Percentiles rank a stretch among this genome's conserved stretches.
Conservation (phyloP, 2,329 filamentous ascomycete species). For the Domatiomyces globalis region DNA sequence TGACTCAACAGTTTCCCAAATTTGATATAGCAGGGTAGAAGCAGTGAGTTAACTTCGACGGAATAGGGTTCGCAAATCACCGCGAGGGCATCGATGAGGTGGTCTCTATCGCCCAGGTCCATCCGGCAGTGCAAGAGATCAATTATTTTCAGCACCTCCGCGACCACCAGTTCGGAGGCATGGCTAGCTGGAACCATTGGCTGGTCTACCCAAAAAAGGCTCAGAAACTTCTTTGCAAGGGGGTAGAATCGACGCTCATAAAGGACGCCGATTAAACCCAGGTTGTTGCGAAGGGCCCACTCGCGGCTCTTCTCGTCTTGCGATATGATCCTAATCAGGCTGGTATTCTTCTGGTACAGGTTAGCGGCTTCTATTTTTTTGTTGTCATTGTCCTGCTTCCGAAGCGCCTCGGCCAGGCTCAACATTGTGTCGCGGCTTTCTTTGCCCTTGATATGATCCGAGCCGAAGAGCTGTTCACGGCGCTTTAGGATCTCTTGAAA, state of each 20-base stretch:
- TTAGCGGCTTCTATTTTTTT: not conserved
- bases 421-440: not conserved
- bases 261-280: not conserved
- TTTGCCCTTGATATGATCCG: not conserved
- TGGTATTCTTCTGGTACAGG: not conserved
- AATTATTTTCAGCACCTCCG: not conserved
- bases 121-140: not conserved
- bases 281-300: not conserved
- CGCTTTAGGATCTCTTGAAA: not conserved
- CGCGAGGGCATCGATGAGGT: not conserved
- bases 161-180: not conserved
- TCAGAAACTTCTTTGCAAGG: not conserved
- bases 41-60: not conserved
- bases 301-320: not conserved
- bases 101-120: not conserved
- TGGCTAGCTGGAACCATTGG: not conserved
- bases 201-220: not conserved
- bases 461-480: not conserved
- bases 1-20: not conserved
- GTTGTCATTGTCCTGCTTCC: not conserved
- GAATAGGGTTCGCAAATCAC: not conserved
- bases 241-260: not conserved
- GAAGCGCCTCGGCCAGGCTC: not conserved
- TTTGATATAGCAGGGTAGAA: not conserved
- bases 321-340: not conserved